phyloP scores from a whole-genome alignment of 768 basidiomycete species.

The Glaciozyma antarctica region DNA sequence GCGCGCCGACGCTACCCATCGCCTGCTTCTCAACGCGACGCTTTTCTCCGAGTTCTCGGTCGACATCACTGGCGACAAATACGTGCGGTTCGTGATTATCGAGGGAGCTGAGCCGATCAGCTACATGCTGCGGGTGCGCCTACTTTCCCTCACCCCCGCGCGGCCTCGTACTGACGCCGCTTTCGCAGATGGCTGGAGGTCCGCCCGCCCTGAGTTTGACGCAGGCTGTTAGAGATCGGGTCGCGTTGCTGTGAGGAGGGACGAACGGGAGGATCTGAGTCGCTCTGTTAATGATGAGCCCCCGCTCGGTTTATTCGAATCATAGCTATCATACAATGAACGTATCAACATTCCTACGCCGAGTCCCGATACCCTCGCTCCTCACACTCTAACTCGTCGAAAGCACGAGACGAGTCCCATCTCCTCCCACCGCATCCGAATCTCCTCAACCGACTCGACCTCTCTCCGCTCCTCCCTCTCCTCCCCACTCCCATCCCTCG shows the following conservation, averaged over 20 bases:
- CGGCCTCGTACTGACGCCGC: neutral
- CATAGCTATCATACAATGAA: neutral
- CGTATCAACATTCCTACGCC: no score
- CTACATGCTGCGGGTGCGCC: slow-evolving; percentile 29
- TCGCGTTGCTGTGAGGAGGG: slow-evolving; percentile 11
- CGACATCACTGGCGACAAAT: slow-evolving; percentile 31
- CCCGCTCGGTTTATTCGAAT: neutral
- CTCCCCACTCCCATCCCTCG: neutral
- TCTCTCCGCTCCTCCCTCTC: neutral
- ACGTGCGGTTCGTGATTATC: slow-evolving; percentile 29
- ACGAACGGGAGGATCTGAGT: neutral
- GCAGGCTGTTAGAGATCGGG: slow-evolving; percentile 19
- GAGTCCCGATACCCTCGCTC: neutral
- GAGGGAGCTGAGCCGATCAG: slow-evolving; percentile 22
- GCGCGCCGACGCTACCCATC: slow-evolving; percentile 33
- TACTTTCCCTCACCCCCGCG: neutral
- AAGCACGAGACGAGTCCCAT: slow-evolving; percentile 21
- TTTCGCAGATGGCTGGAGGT: slow-evolving; percentile 9
- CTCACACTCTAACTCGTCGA: slow-evolving; percentile 17
- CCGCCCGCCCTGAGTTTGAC: slow-evolving; percentile 13
- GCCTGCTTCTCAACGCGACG: slow-evolving; percentile 30
- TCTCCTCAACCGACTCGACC: slow-evolving; percentile 23
- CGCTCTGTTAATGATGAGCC: no score
- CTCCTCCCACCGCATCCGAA: slow-evolving; percentile 25
- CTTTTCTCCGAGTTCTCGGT: slow-evolving; percentile 30